phyloP scores from a whole-genome alignment of 2,329 filamentous ascomycete species.

The Orbilia javanica region DNA sequence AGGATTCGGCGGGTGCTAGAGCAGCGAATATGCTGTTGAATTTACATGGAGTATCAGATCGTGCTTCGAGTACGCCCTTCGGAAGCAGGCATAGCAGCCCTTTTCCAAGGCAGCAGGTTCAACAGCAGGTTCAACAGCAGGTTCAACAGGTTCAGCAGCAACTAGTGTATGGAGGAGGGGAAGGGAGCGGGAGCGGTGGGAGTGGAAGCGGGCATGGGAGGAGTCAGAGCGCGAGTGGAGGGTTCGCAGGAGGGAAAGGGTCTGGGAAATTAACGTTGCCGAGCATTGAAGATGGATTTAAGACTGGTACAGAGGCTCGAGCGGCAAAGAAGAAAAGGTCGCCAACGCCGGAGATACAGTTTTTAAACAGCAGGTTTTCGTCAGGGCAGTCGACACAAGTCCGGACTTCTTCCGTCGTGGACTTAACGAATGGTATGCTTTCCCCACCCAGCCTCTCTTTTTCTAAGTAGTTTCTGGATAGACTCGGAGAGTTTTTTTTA shows the following conservation, averaged over 20 bases:
- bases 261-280: conserved; percentile 23
- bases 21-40: conserved; percentile 55
- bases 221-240: conserved; percentile 22
- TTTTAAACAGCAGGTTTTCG: conserved; percentile 51
- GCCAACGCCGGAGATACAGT: conserved; percentile 53
- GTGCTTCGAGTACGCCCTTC: conserved; percentile 37
- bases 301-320: conserved; percentile 20
- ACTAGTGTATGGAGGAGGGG: conserved; percentile 28
- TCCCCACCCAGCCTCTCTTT: not conserved
- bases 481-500: not conserved
- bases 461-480: too few species aligned
- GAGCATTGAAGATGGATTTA: conserved; percentile 40
- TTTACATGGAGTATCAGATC: conserved; percentile 43
- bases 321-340: conserved; percentile 38
- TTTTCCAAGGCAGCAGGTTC: conserved; percentile 21
- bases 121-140: conserved; percentile 34
- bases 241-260: conserved; percentile 25
- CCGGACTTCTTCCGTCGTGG: conserved; percentile 43
- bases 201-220: conserved; percentile 17
- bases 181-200: conserved; percentile 4
- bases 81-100: conserved; percentile 49
- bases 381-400: conserved; percentile 36
- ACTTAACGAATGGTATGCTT: conserved; percentile 50
- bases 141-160: conserved; percentile 21
- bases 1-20: conserved; percentile 31